Evolutionary conservation across 495 filamentous ascomycete genomes (phyloP), one percentile per base, ranked within the genome.

Genomic region (Xylaria cubensis): DNA sequence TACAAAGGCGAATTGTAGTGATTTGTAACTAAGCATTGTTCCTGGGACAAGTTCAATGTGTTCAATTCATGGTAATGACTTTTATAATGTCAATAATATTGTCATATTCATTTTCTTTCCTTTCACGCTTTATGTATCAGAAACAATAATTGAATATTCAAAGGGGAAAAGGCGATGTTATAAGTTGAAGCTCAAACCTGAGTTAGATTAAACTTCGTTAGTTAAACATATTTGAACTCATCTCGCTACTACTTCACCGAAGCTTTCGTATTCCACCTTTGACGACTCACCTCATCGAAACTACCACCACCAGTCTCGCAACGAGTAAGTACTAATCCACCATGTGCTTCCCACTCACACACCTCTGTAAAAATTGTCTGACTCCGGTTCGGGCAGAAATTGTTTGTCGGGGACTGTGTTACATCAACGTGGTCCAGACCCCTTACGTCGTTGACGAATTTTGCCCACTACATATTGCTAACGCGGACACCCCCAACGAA

Each of bases 341-440:
- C n/a, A 67, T 67, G 64, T 67, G 48, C 26, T 42, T 55, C 9
- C 48, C 64, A 13, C 17, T 42, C 10, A 42, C 21, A 1, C 64
- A 67, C 15, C 2, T 67, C 17, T 67, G 64, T 34, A 2, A 19
- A 1, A 13, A 21, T 2, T 67, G 64, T 2, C 10, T 39, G 2
- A 10, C 10, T 3, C 46, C 46, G 0, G 48, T 55, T 2, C 64
- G 64, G 2, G 64, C 34, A 15, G 64, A 67, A n/a, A 10, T 32
- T 1, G 6, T 39, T 3, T 56, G 50, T 15, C 26, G 34, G 3
- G 65, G 65, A 1, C 9, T 53, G 0, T 55, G 64, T 26, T 53
- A 17, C 42, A 17, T 42, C 5, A 26, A 19, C 19, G 1, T 19
- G 1, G 0, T 24, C 32, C 48, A 53, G 39, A 41, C 8, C 0